phyloP scores from a whole-genome alignment of 1,284 basidiomycete genomes.

The Irpex sp. region DNA sequence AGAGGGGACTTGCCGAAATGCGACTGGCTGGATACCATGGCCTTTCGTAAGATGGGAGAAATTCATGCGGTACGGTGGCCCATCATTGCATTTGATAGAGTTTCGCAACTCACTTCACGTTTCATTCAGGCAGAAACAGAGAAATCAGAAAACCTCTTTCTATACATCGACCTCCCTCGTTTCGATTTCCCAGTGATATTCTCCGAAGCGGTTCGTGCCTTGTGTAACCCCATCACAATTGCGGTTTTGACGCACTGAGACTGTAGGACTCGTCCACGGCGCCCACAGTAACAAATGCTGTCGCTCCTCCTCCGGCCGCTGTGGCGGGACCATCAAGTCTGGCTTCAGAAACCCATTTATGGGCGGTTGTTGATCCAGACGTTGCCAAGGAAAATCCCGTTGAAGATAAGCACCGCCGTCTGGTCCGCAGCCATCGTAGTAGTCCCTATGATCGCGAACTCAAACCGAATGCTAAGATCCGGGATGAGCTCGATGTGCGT shows the following conservation, averaged over 20 bases:
- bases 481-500: constrained; percentile 87
- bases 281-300: constrained; percentile 7
- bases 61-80: constrained; percentile 69
- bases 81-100: neutral
- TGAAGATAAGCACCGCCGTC: constrained; percentile 92
- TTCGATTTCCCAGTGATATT: constrained; percentile 99
- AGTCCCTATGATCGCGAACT: constrained; percentile 94
- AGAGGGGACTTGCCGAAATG: constrained; percentile 89
- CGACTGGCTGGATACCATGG: constrained; percentile 93
- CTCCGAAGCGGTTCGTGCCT: constrained; percentile 64
- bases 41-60: constrained; percentile 91
- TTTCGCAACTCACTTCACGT: neutral
- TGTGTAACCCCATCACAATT: neutral
- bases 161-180: constrained; percentile 94
- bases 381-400: constrained; percentile 89
- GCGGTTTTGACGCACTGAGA: neutral
- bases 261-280: constrained; percentile 3
- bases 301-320: constrained; percentile 25
- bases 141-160: constrained; percentile 85
- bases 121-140: constrained; percentile 68
- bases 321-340: constrained; percentile 38
- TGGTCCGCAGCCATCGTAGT: constrained; percentile 91
- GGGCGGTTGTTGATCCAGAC: constrained; percentile 93
- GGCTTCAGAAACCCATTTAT: constrained; percentile 64
- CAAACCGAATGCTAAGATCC: constrained; percentile 92